These are phyloP conservation scores for Mucor lusitanicus DNA, from an alignment of 371 early-diverging fungal genomes.

Conservation along the genomic window DNA sequence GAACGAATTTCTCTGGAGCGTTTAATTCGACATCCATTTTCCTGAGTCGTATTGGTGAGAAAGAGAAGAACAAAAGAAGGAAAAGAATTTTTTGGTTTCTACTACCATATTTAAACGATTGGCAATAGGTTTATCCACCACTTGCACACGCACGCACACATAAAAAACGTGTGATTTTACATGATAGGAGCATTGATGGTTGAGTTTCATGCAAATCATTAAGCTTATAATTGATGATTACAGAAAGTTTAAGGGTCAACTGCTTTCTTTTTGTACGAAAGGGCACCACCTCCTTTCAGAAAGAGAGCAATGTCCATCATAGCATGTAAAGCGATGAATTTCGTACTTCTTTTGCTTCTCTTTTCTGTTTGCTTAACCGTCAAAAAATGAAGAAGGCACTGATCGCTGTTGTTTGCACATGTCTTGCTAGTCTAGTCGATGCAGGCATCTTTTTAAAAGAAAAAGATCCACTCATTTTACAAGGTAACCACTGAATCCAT, in stretches of 20 bases:
- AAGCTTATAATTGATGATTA: not conserved
- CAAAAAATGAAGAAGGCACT: not conserved
- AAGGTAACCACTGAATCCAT: not conserved
- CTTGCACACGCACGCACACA: too few species aligned
- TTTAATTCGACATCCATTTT: slow-evolving; percentile 29
- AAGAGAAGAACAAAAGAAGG: slow-evolving; percentile 5
- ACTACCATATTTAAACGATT: not conserved
- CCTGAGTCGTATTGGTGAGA: not conserved
- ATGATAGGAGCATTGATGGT: not conserved
- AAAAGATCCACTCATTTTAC: slow-evolving; percentile 14
- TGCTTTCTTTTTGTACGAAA: not conserved
- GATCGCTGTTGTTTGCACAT: not conserved
- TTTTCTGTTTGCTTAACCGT: not conserved
- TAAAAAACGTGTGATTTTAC: not conserved
- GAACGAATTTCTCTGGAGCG: slow-evolving; percentile 29
- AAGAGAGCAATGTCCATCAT: not conserved
- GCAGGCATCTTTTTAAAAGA: slow-evolving; percentile 22
- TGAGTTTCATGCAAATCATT: not conserved
- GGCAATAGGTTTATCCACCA: slow-evolving; percentile 2
- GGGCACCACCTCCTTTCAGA: not conserved
- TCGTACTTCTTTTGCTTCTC: not conserved
- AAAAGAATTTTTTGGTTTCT: not conserved
- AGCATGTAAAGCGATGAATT: not conserved
- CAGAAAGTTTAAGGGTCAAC: slow-evolving; percentile 5
- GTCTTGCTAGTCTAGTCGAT: not conserved